phyloP scores from a whole-genome alignment of 169 alveolate genomes.

The Eimeria acervulina region DNA sequence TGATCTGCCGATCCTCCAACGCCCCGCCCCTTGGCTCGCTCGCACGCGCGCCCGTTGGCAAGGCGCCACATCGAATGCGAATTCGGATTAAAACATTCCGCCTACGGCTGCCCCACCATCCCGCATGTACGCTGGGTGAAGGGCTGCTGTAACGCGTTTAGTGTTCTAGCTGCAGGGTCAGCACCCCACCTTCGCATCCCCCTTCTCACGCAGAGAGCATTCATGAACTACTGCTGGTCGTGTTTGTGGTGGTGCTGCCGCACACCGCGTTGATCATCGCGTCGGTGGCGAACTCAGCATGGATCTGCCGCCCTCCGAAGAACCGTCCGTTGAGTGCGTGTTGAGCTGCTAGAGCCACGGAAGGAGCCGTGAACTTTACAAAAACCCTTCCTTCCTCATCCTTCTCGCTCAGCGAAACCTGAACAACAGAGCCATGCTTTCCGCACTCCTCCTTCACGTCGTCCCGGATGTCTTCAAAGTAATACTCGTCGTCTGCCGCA shows the following conservation, averaged over 20 bases:
- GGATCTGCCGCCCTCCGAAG: constrained; percentile 81
- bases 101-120: not conserved
- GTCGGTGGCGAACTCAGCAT: constrained; percentile 80
- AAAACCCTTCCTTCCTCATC: constrained; percentile 82
- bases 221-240: constrained; percentile 42
- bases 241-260: constrained; percentile 56
- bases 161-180: not conserved
- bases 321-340: constrained; percentile 84
- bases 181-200: not conserved
- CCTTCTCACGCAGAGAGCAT: not conserved
- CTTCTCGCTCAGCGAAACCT: constrained; percentile 88
- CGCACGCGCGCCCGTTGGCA: not conserved
- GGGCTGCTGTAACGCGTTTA: constrained; percentile 11
- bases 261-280: constrained; percentile 74
- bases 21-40: constrained; percentile 13
- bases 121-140: not conserved
- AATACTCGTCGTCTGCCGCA: constrained; percentile 72
- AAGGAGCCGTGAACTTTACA: constrained; percentile 66
- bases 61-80: not conserved
- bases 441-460: constrained; percentile 94
- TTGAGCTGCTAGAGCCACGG: constrained; percentile 70
- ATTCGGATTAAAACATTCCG: not conserved
- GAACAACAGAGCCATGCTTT: constrained; percentile 91
- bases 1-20: not conserved
- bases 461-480: constrained; percentile 91